Base-by-base conservation (phyloP, 2,329 filamentous ascomycete genomes). In the Ascochyta viciae-villosae region DNA sequence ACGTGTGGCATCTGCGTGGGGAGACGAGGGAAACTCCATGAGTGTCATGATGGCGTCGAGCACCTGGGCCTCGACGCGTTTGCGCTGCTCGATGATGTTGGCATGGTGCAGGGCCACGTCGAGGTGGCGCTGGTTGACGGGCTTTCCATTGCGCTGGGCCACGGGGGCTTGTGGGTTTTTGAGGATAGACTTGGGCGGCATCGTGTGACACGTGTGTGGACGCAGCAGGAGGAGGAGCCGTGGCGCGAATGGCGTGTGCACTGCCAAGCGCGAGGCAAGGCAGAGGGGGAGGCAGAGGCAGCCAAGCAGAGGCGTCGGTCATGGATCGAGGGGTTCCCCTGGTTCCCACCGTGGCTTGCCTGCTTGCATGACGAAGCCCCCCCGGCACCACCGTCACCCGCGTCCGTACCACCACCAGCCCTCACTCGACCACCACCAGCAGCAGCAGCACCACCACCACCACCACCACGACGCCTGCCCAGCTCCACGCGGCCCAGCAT, bases 81-180 rank as follows among this genome's bases (percentile, higher is more conserved):
- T 96, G 70, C 90, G 90, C 65, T 91, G 83, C 76, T 96, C 90
- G 47, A 97, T 87, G 50, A 91, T 85, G 64, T 84, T 84, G 38
- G 94, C 94, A 80, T 97, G 92, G 68, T 92, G 86, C 56, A 95
- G 78, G 45, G 92, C 94, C 52, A 91, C 83, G 56, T 88, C 84
- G n/a, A 78, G 76, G 65, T 81, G 77, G 64, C 75, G 74, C 55
- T 73, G 68, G 56, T 70, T 78, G 67, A 66, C 70, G 53, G 65
- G 71, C 58, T 65, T 73, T 40, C 35, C 61, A 41, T 39, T 64
- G 64, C 10, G 71, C 59, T 16, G 59, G 41, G 42, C 61, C 50
- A 67, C 51, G 44, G 67, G 49, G 38, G 58, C 50, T n/a, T 63
- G 52, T 47, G 68, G 62, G 54, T 76, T 78, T 64, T 81, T 81